Percentiles rank a stretch among this genome's conserved stretches.
These are phyloP conservation scores for Lachnellula occidentalis DNA, from an alignment of 2,329 filamentous ascomycete genomes.

Conservation along the genomic window DNA sequence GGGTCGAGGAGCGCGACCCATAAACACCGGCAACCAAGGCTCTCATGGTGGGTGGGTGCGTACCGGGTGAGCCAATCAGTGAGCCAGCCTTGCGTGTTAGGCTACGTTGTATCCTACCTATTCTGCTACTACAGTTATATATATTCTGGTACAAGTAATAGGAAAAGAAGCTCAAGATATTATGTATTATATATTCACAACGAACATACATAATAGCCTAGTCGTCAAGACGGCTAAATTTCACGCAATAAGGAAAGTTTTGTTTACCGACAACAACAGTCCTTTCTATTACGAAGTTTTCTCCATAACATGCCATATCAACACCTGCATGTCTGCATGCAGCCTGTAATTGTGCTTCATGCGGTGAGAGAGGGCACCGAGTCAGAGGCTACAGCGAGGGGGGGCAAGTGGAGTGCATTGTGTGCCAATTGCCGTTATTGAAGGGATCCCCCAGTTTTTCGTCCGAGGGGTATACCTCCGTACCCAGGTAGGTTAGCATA, in stretches of 20 bases:
- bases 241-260: background rate
- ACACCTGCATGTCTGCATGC: conserved; percentile 12
- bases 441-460: background rate
- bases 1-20: conserved; percentile 1
- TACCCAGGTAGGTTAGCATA: background rate
- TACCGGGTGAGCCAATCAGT: background rate
- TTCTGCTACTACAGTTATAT: no score
- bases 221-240: background rate
- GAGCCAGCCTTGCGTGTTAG: background rate
- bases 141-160: no score
- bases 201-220: background rate
- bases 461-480: background rate
- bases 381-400: background rate
- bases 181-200: background rate
- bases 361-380: conserved; percentile 9
- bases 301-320: conserved; percentile 4
- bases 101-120: background rate
- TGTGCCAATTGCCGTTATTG: background rate
- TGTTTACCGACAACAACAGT: conserved; percentile 5
- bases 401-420: background rate
- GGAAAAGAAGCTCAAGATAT: no score
- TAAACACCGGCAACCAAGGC: conserved; percentile 6
- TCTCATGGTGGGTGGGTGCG: conserved; percentile 14
- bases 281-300: conserved; percentile 9
- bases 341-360: conserved; percentile 19